These are phyloP conservation scores for Sclerotinia subarctica DNA, from an alignment of 2,329 filamentous ascomycete species.

Conservation along the genomic window DNA sequence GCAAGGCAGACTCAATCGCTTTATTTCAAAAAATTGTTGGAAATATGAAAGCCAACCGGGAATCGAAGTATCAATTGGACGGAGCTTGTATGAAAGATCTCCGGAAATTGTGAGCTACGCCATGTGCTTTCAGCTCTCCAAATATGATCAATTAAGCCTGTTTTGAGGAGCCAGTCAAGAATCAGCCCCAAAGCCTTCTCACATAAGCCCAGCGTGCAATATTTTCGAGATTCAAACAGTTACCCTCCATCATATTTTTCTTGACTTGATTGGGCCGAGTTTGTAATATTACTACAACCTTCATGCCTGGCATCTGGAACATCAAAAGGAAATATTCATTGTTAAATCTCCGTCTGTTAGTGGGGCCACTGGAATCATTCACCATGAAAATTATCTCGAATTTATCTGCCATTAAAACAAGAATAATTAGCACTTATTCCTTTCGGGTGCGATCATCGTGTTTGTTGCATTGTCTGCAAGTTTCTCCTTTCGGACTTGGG, in stretches of 20 bases:
- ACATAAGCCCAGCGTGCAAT: neutral
- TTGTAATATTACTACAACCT: neutral
- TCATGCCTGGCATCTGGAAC: neutral
- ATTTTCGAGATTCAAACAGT: neutral
- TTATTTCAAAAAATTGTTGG: neutral
- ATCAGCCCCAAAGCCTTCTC: neutral
- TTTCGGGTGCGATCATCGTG: neutral
- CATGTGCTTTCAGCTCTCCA: neutral
- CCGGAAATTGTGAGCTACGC: neutral
- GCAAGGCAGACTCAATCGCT: neutral
- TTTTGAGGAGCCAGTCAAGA: neutral
- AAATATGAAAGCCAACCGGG: neutral
- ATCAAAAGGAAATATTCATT: neutral
- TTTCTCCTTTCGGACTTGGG: neutral
- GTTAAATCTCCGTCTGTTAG: neutral
- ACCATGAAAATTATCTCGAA: neutral
- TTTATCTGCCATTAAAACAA: neutral
- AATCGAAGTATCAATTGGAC: neutral
- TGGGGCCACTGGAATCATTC: neutral
- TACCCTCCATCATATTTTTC: neutral
- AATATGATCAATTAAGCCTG: neutral
- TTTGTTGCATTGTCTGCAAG: neutral
- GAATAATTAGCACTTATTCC: neutral
- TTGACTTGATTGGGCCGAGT: neutral
- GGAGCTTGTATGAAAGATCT: neutral